Conservation (phyloP, 495 filamentous ascomycete species). For the Annulohypoxylon maeteangense region DNA sequence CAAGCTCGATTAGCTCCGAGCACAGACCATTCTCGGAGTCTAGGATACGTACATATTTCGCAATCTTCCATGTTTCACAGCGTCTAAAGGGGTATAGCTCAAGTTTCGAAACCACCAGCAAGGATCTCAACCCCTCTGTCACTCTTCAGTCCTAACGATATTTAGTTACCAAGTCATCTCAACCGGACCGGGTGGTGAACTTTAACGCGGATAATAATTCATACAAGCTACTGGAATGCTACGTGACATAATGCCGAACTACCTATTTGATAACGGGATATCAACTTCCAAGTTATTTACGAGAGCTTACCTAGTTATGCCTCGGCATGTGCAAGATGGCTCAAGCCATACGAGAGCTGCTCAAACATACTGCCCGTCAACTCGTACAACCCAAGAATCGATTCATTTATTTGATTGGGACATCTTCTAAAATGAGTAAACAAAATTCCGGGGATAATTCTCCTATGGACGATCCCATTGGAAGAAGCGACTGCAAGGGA, state of each 20-base stretch:
- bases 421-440: slow-evolving; percentile 21
- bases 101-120: slow-evolving; percentile 20
- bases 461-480: slow-evolving; percentile 25
- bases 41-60: slow-evolving; percentile 8
- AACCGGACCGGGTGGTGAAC: slow-evolving; percentile 13
- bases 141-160: slow-evolving; percentile 8
- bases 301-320: slow-evolving; percentile 5
- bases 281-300: too few relatives aligned
- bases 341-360: background rate
- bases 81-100: slow-evolving; percentile 5
- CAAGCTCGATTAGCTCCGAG: slow-evolving; percentile 4
- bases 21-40: slow-evolving; percentile 19
- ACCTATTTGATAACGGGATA: background rate
- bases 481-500: slow-evolving; percentile 22
- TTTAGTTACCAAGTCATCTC: slow-evolving; percentile 27
- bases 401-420: slow-evolving; percentile 17
- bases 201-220: background rate
- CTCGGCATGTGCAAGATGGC: background rate
- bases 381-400: background rate
- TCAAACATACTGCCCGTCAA: background rate
- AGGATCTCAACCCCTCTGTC: slow-evolving; percentile 2
- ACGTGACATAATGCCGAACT: background rate
- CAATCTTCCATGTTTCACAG: slow-evolving; percentile 38
- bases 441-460: slow-evolving; percentile 13
- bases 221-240: background rate